Evolutionary conservation across 495 filamentous ascomycete species (phyloP).

Genomic region (Neurospora terricola): DNA sequence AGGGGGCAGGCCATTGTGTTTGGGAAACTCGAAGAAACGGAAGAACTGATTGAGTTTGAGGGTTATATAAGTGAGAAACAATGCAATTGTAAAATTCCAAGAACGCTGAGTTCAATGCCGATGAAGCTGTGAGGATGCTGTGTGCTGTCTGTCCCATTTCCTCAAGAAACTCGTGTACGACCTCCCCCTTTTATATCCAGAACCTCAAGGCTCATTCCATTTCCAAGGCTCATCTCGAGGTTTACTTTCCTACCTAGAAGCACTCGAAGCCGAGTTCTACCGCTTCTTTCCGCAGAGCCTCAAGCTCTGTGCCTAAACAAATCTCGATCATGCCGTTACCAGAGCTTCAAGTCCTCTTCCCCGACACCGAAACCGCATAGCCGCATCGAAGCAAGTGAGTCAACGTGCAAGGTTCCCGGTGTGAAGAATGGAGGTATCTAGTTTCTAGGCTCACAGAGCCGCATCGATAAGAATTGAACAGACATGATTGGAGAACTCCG

Average conservation of each 20-base stretch:
- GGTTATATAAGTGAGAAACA: neutral
- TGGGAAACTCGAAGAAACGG: neutral
- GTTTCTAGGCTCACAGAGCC: neutral
- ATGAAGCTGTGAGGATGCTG: neutral
- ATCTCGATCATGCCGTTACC: neutral
- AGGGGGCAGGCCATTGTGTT: neutral
- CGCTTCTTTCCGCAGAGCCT: neutral
- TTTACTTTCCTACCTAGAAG: neutral
- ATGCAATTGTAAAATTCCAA: neutral
- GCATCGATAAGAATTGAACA: neutral
- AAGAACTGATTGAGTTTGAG: neutral
- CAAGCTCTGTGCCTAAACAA: neutral
- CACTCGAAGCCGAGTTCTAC: neutral
- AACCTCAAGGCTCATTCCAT: neutral
- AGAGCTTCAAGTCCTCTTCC: neutral
- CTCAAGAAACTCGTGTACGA: neutral
- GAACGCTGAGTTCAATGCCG: neutral
- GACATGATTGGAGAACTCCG: neutral
- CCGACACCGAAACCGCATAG: neutral
- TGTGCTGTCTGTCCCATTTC: neutral
- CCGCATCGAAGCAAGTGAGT: neutral
- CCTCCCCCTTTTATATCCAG: neutral
- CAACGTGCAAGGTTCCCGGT: neutral
- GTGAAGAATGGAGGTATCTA: neutral
- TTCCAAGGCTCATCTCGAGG: neutral